These are phyloP conservation scores for Kentomonas sorsogonicus DNA, from an alignment of 208 protist genomes.

Conservation along the genomic window DNA sequence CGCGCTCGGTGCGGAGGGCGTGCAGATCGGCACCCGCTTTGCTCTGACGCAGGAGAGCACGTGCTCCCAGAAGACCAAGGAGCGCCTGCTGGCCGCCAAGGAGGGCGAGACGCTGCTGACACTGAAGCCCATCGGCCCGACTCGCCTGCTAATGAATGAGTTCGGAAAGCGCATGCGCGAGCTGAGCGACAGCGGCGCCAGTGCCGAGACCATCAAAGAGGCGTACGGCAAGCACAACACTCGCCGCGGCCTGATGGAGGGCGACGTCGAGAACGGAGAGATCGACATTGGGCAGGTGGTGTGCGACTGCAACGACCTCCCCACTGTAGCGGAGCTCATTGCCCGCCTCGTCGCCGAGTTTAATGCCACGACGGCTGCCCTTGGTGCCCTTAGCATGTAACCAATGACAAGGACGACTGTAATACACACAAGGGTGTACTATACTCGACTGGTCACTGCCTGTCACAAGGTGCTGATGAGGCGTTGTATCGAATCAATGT, in stretches of 20 bases:
- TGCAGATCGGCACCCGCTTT: slow-evolving; percentile 77
- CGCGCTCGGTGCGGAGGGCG: slow-evolving; percentile 68
- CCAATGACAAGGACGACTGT: not conserved
- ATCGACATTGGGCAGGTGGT: slow-evolving; percentile 58
- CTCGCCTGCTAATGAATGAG: slow-evolving; percentile 45
- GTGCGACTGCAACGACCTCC: slow-evolving; percentile 35
- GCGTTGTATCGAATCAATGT: not conserved
- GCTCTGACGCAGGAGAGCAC: slow-evolving; percentile 59
- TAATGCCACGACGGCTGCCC: slow-evolving; percentile 10
- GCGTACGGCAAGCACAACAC: slow-evolving; percentile 37
- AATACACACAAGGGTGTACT: not conserved
- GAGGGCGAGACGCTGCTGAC: slow-evolving; percentile 60
- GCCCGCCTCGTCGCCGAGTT: slow-evolving; percentile 48
- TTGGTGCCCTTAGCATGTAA: not conserved
- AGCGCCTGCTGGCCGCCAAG: slow-evolving; percentile 21
- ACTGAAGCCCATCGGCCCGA: slow-evolving; percentile 49
- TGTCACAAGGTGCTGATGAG: not conserved
- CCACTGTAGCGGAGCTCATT: slow-evolving; percentile 27
- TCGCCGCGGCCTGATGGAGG: slow-evolving; percentile 41
- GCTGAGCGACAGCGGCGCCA: slow-evolving; percentile 35
- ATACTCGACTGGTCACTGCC: not conserved
- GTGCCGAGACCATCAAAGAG: slow-evolving; percentile 25
- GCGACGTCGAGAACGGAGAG: slow-evolving; percentile 46
- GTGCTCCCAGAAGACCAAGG: slow-evolving; percentile 42
- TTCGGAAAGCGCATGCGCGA: slow-evolving; percentile 32